Evolutionary conservation across 2,329 filamentous ascomycete species (phyloP), one percentile per base, ranked within the genome.

Genomic region (Epichloe gansuensis): DNA sequence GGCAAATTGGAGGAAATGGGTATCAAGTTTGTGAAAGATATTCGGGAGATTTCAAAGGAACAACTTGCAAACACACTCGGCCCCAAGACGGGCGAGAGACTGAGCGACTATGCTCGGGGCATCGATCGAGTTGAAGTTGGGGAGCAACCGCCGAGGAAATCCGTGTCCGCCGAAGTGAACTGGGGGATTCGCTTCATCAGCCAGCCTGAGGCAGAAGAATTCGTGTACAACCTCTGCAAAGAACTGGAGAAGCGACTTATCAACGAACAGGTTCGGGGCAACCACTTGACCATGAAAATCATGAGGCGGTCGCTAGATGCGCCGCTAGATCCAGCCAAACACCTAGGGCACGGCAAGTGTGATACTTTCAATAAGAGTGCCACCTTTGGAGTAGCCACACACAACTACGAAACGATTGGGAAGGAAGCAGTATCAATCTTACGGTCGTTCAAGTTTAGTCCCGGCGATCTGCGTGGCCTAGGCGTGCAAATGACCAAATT

Each of bases 131-230:
- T 81, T 2, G 89, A 95, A 65, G 88, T 97, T 5, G 91, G 90
- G 35, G 86, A 91, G 53, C 86, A 94, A 61, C 80, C 85, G 0
- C 74, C 88, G 15, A 82, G 93, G 51, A 98, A 97, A 64, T 97
- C 91, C 0, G 89, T 98, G 0, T 97, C 93, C 2, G 91, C 91
- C 1, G 93, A 98, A 65, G 89, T 98, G 56, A 98, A 93, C 61
- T 98, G 93, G 93, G 93, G 94, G 3, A 95, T 98, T 52, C 83
- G 93, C 5, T 98, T 98, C 64, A 81, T 93, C 58, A 94, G 78
- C 54, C 89, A 96, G 62, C 77, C 80, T n/a, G 91, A 98, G 67
- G 90, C 89, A 0, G 91, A 97, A 54, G 88, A 94, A 57, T 98
- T 98, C 64, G 77, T 97, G 34, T 73, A 81, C 55, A 93, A 87